These are phyloP conservation scores for Auriscalpium vulgare DNA, from an alignment of 768 basidiomycete genomes.

Conservation along the genomic window DNA sequence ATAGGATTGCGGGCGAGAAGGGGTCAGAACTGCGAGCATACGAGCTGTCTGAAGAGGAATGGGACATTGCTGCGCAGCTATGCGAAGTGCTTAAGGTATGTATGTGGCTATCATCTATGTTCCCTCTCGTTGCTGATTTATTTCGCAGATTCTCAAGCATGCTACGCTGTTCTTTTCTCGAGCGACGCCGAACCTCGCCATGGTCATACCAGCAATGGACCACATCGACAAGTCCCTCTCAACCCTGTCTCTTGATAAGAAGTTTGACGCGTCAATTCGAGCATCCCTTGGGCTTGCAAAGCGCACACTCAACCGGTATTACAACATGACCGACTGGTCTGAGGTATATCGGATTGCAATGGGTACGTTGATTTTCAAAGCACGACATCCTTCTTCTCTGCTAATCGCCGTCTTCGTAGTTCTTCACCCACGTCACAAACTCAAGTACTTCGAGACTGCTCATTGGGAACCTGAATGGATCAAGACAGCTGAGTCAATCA, in stretches of 20 bases:
- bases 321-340: background rate
- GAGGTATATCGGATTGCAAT: background rate
- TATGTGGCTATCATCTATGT: background rate
- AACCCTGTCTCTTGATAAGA: background rate
- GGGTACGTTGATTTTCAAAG: background rate
- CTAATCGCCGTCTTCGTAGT: background rate
- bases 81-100: background rate
- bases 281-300: background rate
- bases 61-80: background rate
- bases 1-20: background rate
- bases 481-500: background rate
- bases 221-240: background rate
- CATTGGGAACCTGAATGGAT: background rate
- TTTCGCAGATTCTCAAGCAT: background rate
- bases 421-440: background rate
- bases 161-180: background rate
- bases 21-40: background rate
- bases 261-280: background rate
- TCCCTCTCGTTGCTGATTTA: background rate
- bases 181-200: background rate
- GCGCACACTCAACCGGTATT: background rate
- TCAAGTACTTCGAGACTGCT: background rate
- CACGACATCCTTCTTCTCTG: too few relatives aligned
- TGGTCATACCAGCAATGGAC: background rate
- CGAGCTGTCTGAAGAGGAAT: background rate